A percentile compares a stretch with the other conserved stretches of the same genome.
Evolutionary conservation across 192 early-diverging fungal genomes (phyloP).

Genomic region (Helicostylum pulchrum): DNA sequence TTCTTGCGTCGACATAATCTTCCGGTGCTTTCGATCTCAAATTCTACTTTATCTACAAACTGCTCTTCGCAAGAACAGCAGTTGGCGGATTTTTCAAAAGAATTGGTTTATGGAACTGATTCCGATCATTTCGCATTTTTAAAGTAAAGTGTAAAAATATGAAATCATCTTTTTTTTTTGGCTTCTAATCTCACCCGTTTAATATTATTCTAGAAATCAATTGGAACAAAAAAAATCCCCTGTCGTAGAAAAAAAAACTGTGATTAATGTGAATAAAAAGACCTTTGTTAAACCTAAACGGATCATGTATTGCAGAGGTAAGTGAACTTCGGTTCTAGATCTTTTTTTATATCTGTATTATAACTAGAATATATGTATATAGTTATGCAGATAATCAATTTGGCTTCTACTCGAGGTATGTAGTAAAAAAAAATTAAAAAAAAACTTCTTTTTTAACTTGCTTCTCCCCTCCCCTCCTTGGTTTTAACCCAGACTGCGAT

Average conservation of each 20-base stretch:
- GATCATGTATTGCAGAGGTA: constrained; percentile 19
- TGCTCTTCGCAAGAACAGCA: too few species aligned
- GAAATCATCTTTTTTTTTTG: not conserved
- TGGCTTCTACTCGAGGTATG: constrained; percentile 7
- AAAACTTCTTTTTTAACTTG: not conserved
- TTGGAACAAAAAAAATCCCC: constrained; percentile 1
- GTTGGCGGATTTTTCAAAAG: not conserved
- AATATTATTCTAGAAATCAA: constrained; percentile 2
- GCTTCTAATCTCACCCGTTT: too few species aligned
- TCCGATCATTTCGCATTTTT: constrained; percentile 4
- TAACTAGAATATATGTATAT: too few species aligned
- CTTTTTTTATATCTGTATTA: not conserved
- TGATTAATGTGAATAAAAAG: not conserved
- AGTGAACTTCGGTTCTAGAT: not conserved
- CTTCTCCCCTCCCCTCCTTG: too few species aligned
- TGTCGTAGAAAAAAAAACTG: not conserved
- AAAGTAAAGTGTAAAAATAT: not conserved
- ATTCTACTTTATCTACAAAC: not conserved
- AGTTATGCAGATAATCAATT: constrained; percentile 16
- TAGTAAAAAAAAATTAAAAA: too few species aligned
- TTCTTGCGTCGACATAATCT: too few species aligned
- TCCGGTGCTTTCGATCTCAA: not conserved
- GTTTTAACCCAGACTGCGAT: constrained; percentile 3
- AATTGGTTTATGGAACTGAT: not conserved
- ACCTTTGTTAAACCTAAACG: not conserved